phyloP scores from a whole-genome alignment of 169 alveolate species.

The Nephromyces sp. region DNA sequence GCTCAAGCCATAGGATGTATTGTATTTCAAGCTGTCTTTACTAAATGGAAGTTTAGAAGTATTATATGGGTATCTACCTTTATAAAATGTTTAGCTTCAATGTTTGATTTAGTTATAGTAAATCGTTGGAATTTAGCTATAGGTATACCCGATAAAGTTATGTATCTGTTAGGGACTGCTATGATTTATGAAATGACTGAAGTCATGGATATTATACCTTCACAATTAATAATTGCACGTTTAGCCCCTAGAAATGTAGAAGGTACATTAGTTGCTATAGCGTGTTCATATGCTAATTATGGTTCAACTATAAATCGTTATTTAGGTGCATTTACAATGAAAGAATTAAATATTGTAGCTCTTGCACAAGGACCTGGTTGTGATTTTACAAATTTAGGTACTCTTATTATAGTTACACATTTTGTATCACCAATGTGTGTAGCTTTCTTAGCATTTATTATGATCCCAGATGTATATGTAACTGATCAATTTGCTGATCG shows the following conservation, averaged over 20 bases:
- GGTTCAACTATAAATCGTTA: constrained; percentile 10
- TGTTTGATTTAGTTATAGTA: constrained; percentile 14
- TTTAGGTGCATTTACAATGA: constrained; percentile 11
- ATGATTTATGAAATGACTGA: constrained; percentile 11
- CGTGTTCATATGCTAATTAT: constrained; percentile 3
- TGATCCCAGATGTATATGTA: too few relatives aligned
- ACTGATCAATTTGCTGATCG: too few relatives aligned
- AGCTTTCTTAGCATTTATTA: too few relatives aligned
- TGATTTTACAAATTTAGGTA: constrained; percentile 11
- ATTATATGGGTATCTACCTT: constrained; percentile 15
- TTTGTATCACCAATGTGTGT: too few relatives aligned
- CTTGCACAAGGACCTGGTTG: too few relatives aligned
- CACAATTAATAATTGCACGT: constrained; percentile 10
- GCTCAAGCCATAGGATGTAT: constrained; percentile 15
- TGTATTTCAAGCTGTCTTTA: constrained; percentile 14
- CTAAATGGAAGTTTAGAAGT: constrained; percentile 12
- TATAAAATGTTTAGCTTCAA: constrained; percentile 15
- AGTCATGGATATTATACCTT: constrained; percentile 20
- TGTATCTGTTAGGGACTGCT: constrained; percentile 22
- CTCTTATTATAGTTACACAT: constrained; percentile 11
- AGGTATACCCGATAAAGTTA: constrained; percentile 21
- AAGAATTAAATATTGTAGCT: constrained; percentile 6
- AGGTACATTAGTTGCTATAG: constrained; percentile 12
- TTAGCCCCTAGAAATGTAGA: constrained; percentile 1
- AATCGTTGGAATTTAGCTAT: constrained; percentile 4